Conservation (phyloP, 2,329 filamentous ascomycete genomes). For the Cercospora sojina region DNA sequence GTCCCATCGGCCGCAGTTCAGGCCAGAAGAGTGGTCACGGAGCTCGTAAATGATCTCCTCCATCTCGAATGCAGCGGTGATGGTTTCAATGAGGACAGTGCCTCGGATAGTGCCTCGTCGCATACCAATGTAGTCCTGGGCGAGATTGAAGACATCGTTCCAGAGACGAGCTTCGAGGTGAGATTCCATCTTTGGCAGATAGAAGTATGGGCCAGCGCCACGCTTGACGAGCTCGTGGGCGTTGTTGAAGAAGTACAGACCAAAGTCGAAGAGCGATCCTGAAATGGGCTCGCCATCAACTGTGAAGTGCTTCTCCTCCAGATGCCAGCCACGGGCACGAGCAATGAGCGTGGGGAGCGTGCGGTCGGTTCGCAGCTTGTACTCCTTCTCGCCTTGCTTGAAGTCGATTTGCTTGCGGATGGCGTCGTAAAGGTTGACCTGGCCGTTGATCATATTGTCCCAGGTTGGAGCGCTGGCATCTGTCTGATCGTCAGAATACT, state of each 20-base stretch:
- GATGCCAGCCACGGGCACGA: constrained; percentile 93
- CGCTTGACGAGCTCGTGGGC: constrained; percentile 80
- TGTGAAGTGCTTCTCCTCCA: constrained; percentile 97
- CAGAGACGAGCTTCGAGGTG: constrained; percentile 95
- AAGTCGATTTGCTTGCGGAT: constrained; percentile 94
- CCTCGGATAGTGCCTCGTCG: constrained; percentile 87
- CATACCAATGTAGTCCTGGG: constrained; percentile 90
- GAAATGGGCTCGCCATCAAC: constrained; percentile 94
- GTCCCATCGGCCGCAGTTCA: constrained; percentile 99
- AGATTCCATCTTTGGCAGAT: constrained; percentile 93
- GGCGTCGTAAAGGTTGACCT: constrained; percentile 96
- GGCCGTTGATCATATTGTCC: constrained; percentile 99
- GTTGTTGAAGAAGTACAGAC: constrained; percentile 99
- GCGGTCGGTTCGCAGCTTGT: constrained; percentile 92
- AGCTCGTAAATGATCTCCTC: constrained; percentile 99
- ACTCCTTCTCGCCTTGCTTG: constrained; percentile 91
- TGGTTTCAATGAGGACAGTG: constrained; percentile 96
- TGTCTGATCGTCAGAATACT: constrained; percentile 41
- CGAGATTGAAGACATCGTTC: constrained; percentile 97
- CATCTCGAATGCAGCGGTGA: constrained; percentile 98
- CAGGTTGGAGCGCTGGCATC: constrained; percentile 95
- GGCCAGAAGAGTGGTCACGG: constrained; percentile 88
- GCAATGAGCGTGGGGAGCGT: constrained; percentile 87
- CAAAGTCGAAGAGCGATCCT: constrained; percentile 91
- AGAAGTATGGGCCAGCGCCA: constrained; percentile 92